Evolutionary conservation across 148 eudicot genomes (phyloP).

Genomic region (Silene conica): DNA sequence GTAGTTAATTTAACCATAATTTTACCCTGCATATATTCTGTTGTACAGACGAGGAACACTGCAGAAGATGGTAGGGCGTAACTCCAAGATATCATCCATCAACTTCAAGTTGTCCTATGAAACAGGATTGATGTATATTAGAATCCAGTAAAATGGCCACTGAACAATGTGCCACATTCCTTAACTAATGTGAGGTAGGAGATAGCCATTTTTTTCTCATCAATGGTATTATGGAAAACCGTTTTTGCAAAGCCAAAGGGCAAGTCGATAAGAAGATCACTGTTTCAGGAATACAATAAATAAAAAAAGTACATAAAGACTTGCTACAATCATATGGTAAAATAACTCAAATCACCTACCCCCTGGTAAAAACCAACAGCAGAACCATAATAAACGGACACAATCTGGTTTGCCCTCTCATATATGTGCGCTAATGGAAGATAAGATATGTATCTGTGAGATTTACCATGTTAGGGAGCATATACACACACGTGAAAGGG

Average conservation of each 20-base stretch:
- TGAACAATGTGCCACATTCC: conserved; percentile 4
- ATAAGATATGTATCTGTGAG: conserved; percentile 77
- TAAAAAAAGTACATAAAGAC: no score
- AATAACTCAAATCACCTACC: conserved; percentile 43
- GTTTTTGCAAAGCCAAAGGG: no score
- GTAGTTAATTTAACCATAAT: conserved; percentile 2
- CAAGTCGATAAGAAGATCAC: no score
- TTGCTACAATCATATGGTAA: neutral
- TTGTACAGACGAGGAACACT: conserved; percentile 98
- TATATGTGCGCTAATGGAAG: conserved; percentile 98
- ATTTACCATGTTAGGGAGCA: conserved; percentile 10
- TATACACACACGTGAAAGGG: neutral
- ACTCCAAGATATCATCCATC: conserved; percentile 80
- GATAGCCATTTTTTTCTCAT: no score
- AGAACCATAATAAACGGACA: conserved; percentile 51
- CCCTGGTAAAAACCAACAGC: conserved; percentile 98
- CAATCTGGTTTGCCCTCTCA: conserved; percentile 82
- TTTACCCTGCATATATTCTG: conserved; percentile 95
- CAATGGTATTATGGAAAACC: no score
- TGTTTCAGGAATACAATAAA: no score
- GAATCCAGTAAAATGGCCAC: no score
- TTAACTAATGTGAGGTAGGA: neutral
- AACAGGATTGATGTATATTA: neutral
- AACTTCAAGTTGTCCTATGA: conserved; percentile 85
- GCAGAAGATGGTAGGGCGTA: conserved; percentile 83